Percentiles rank a stretch among this genome's conserved stretches.
phyloP scores from a whole-genome alignment of 2,329 filamentous ascomycete genomes.

The Trichophyton verrucosum region DNA sequence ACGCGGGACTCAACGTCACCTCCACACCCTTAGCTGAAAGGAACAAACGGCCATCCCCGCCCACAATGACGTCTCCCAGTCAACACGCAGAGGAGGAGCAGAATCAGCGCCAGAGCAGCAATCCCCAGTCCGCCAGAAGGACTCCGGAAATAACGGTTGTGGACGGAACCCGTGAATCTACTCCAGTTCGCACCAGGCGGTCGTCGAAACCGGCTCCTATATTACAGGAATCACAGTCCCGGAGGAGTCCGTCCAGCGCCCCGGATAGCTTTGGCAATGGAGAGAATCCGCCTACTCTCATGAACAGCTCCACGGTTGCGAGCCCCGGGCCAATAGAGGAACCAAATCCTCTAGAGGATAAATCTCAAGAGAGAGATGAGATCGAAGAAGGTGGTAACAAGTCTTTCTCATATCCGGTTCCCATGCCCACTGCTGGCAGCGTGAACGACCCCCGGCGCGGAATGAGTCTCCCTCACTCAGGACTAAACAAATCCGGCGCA shows the following conservation, averaged over 20 bases:
- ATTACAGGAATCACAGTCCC: constrained; percentile 12
- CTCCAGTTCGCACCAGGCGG: constrained; percentile 7
- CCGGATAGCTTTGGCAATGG: constrained; percentile 37
- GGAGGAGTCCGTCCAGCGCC: constrained; percentile 16
- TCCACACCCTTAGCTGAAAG: constrained; percentile 24
- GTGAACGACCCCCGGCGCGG: constrained; percentile 43
- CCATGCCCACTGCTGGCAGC: constrained; percentile 34
- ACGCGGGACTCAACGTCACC: constrained; percentile 29
- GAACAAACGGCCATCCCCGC: constrained; percentile 22
- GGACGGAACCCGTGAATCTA: constrained; percentile 23
- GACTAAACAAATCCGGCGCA: constrained; percentile 44
- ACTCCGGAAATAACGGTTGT: constrained; percentile 11
- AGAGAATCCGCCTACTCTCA: constrained; percentile 40
- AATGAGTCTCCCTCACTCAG: constrained; percentile 46
- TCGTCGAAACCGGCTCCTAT: constrained; percentile 37
- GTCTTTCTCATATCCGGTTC: constrained; percentile 53
- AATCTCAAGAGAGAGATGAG: constrained; percentile 27
- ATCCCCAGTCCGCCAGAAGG: not conserved
- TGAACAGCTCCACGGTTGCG: constrained; percentile 37
- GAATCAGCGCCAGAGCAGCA: constrained; percentile 11
- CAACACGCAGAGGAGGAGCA: constrained; percentile 23
- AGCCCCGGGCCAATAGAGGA: constrained; percentile 38
- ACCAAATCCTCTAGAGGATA: constrained; percentile 30
- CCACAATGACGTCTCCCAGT: constrained; percentile 25
- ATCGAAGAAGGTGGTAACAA: constrained; percentile 36